Conservation (phyloP, 1,284 basidiomycete species). For the Ustilago xerochloae region DNA sequence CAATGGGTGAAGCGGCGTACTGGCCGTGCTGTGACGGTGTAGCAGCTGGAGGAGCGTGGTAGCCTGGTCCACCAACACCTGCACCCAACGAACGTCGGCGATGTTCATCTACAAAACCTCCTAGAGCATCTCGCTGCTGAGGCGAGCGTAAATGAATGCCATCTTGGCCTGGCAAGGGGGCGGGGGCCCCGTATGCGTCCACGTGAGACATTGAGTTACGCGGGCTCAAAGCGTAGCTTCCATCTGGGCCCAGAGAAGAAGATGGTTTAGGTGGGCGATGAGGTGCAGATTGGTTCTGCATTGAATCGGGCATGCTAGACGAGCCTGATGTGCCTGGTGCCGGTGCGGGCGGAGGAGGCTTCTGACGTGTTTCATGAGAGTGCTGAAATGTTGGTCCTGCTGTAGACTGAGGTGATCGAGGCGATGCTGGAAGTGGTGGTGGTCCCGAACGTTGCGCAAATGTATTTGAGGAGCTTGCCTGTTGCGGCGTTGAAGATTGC, state of each 20-base stretch:
- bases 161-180: constrained; percentile 1
- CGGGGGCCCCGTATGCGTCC: constrained; percentile 8
- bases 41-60: constrained; percentile 1
- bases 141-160: constrained; percentile 12
- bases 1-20: constrained; percentile 8
- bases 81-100: constrained; percentile 15
- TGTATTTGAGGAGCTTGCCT: constrained; percentile 5
- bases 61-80: neutral
- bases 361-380: constrained; percentile 18
- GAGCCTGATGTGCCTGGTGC: constrained; percentile 6
- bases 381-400: constrained; percentile 6
- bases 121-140: neutral
- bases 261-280: constrained; percentile 43
- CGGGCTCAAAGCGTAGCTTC: constrained; percentile 17
- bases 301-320: constrained; percentile 13
- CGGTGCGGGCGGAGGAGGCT: constrained; percentile 35
- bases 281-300: constrained; percentile 12
- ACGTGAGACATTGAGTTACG: constrained; percentile 12
- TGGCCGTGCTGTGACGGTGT: constrained; percentile 2
- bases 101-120: constrained; percentile 1
- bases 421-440: constrained; percentile 32
- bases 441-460: constrained; percentile 10
- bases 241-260: constrained; percentile 15
- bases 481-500: constrained; percentile 44
- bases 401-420: constrained; percentile 15